These are phyloP conservation scores for Sistotremastrum suecicum DNA, from an alignment of 768 basidiomycete genomes.

Conservation along the genomic window DNA sequence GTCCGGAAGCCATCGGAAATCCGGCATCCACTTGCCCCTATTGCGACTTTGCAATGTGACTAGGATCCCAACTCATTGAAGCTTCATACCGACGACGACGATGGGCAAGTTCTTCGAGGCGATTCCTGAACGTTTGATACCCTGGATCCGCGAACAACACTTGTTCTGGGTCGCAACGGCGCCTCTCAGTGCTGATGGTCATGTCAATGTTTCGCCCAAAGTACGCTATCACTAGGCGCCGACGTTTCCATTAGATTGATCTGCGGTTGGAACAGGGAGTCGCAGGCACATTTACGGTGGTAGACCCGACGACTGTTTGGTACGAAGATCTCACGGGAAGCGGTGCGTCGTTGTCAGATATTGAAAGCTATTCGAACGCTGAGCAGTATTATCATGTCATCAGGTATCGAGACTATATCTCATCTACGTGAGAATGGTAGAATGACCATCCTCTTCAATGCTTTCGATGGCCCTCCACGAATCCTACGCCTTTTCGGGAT, in stretches of 20 bases:
- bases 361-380: background rate
- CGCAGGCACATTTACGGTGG: conserved; percentile 45
- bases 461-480: conserved; percentile 44
- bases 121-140: conserved; percentile 35
- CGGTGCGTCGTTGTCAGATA: conserved; percentile 24
- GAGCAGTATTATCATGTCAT: background rate
- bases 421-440: conserved; percentile 52
- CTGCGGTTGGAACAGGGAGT: conserved; percentile 18
- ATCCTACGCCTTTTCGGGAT: conserved; percentile 47
- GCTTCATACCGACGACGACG: background rate
- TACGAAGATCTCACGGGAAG: conserved; percentile 65
- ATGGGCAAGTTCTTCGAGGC: conserved; percentile 49
- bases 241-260: background rate
- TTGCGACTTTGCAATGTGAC: too few species aligned
- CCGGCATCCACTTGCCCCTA: too few species aligned
- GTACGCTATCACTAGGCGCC: background rate
- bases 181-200: conserved; percentile 39
- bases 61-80: too few species aligned
- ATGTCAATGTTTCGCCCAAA: conserved; percentile 59
- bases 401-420: conserved; percentile 44
- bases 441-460: conserved; percentile 46
- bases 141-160: conserved; percentile 49
- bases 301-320: conserved; percentile 42
- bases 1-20: too few species aligned
- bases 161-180: conserved; percentile 63